A percentile compares a stretch with the other conserved stretches of the same genome.
Evolutionary conservation across 257 asterid genomes (phyloP).

Genomic region (Haberlea rhodopensis): DNA sequence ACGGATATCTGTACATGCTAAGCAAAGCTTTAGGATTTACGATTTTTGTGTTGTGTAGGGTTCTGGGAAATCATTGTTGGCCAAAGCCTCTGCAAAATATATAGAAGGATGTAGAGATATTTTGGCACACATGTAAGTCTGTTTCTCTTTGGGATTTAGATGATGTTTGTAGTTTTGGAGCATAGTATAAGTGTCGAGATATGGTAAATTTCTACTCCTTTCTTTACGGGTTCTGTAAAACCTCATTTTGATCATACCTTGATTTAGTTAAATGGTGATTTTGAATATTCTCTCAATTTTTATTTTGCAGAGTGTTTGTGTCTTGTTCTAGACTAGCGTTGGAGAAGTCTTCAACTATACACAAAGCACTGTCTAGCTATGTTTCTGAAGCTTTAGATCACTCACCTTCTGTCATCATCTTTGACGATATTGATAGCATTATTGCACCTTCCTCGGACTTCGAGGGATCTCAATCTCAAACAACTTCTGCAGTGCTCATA

Average conservation of each 20-base stretch:
- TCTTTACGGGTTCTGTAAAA: not conserved
- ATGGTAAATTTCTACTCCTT: constrained; percentile 17
- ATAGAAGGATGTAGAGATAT: constrained; percentile 65
- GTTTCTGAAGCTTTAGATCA: constrained; percentile 80
- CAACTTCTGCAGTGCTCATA: constrained; percentile 57
- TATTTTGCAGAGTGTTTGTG: constrained; percentile 57
- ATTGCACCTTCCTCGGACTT: constrained; percentile 66
- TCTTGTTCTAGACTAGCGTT: constrained; percentile 76
- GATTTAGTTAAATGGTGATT: constrained; percentile 25
- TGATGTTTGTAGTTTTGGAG: constrained; percentile 18
- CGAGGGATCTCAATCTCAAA: constrained; percentile 77
- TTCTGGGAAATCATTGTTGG: constrained; percentile 86
- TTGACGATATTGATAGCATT: constrained; percentile 96
- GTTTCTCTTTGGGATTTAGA: constrained; percentile 13
- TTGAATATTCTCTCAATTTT: constrained; percentile 22
- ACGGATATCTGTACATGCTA: not conserved
- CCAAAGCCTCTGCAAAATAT: constrained; percentile 69
- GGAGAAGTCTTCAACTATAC: constrained; percentile 76
- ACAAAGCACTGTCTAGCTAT: constrained; percentile 59
- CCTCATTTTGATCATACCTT: constrained; percentile 7
- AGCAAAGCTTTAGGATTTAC: not conserved
- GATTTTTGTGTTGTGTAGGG: constrained; percentile 44
- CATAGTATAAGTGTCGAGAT: constrained; percentile 20
- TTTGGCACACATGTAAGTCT: constrained; percentile 74
- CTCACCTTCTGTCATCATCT: constrained; percentile 82